Conservation (phyloP, 2,329 filamentous ascomycete genomes). For the Epichloe typhina region DNA sequence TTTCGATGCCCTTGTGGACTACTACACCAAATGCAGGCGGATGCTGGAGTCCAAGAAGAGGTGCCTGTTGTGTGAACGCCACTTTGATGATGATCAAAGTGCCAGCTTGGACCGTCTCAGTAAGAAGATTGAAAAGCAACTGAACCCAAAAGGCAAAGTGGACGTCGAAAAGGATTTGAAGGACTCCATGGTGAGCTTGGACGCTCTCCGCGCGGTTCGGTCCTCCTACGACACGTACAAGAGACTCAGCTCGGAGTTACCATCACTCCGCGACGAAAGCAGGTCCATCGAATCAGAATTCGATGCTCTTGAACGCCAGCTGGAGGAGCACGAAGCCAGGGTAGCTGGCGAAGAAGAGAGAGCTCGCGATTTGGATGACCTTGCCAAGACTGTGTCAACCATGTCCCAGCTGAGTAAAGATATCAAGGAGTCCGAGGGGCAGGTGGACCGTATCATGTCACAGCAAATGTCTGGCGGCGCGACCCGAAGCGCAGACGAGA, state of each 20-base stretch:
- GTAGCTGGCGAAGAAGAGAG: constrained; percentile 52
- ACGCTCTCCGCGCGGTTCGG: constrained; percentile 47
- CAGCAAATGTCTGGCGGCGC: constrained; percentile 58
- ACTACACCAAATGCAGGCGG: constrained; percentile 55
- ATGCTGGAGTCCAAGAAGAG: constrained; percentile 53
- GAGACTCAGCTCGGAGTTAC: constrained; percentile 59
- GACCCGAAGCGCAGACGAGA: constrained; percentile 65
- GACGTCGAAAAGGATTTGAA: constrained; percentile 50
- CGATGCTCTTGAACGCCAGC: constrained; percentile 41
- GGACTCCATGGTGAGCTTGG: constrained; percentile 34
- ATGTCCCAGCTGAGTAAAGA: constrained; percentile 64
- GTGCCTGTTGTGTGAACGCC: constrained; percentile 64
- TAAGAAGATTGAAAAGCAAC: constrained; percentile 50
- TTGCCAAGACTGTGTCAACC: constrained; percentile 61
- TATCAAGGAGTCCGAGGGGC: constrained; percentile 54
- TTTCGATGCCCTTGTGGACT: constrained; percentile 55
- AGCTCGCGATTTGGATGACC: constrained; percentile 59
- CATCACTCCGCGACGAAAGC: constrained; percentile 51
- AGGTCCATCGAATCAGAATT: constrained; percentile 48
- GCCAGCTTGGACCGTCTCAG: constrained; percentile 49
- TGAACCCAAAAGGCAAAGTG: constrained; percentile 48
- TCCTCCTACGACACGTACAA: constrained; percentile 62
- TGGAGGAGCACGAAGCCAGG: constrained; percentile 54
- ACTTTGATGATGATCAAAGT: constrained; percentile 47
- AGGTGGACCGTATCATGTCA: constrained; percentile 61